Evolutionary conservation across 2,329 filamentous ascomycete genomes (phyloP).

Genomic region (Aspergillus hortae): DNA sequence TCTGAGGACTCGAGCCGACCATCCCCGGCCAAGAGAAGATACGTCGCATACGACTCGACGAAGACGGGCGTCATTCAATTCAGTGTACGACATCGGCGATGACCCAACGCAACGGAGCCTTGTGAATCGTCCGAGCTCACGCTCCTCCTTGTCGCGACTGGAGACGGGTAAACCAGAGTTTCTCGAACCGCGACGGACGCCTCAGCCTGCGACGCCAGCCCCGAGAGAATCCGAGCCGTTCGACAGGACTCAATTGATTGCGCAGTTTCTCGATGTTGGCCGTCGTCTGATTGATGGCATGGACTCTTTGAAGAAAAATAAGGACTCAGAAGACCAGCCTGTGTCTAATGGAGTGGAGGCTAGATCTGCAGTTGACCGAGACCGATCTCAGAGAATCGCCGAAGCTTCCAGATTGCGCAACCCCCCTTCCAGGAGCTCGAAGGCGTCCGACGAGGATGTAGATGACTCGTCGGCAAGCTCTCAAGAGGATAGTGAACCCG

Average conservation of each 20-base stretch:
- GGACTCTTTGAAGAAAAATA: slow-evolving; percentile 22
- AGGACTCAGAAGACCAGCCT: slow-evolving; percentile 10
- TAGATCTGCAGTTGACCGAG: slow-evolving; percentile 26
- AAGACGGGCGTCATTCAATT: slow-evolving; percentile 55
- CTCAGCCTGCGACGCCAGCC: slow-evolving; percentile 10
- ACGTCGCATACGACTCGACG: slow-evolving; percentile 28
- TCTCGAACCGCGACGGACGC: slow-evolving; percentile 17
- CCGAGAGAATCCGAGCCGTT: slow-evolving; percentile 19
- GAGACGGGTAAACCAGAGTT: slow-evolving; percentile 37
- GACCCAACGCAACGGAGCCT: slow-evolving; percentile 47
- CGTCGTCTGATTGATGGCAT: slow-evolving; percentile 33
- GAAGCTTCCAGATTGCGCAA: slow-evolving; percentile 17
- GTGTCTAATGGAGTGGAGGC: slow-evolving; percentile 24
- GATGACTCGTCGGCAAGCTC: slow-evolving; percentile 19
- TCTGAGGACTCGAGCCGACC: slow-evolving; percentile 16
- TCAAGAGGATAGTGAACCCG: slow-evolving; percentile 18
- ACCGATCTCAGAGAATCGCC: slow-evolving; percentile 27
- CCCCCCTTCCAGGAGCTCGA: slow-evolving; percentile 18
- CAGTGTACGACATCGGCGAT: slow-evolving; percentile 49
- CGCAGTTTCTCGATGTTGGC: slow-evolving; percentile 38
- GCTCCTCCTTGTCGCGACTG: slow-evolving; percentile 42
- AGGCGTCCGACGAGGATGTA: slow-evolving; percentile 19
- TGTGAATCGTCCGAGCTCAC: slow-evolving; percentile 38
- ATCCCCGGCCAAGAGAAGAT: slow-evolving; percentile 22
- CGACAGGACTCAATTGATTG: slow-evolving; percentile 36